phyloP scores from a whole-genome alignment of 164 flowering plant genomes.

The Umbellularia californica region DNA sequence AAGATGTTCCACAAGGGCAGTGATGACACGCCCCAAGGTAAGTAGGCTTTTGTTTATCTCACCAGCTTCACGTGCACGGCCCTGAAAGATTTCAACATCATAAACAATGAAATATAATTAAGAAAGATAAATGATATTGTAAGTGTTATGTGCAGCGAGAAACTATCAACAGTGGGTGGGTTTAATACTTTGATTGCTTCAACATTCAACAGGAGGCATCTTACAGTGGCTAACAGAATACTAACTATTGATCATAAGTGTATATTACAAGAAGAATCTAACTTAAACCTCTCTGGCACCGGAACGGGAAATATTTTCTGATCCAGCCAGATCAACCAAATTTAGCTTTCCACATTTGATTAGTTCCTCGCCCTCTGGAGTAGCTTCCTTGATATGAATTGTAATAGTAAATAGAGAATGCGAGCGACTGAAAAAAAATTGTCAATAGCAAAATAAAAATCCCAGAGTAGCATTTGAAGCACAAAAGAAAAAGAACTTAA shows the following conservation, averaged over 20 bases:
- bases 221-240: not conserved
- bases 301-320: slow-evolving; percentile 97
- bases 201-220: not conserved
- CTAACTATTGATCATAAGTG: not conserved
- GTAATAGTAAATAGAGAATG: slow-evolving; percentile 93
- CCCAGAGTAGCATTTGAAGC: not conserved
- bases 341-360: slow-evolving; percentile 98
- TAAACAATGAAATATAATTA: not conserved
- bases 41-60: slow-evolving; percentile 97
- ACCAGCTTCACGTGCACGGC: slow-evolving; percentile 99
- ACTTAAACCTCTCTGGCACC: slow-evolving; percentile 92
- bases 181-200: not conserved
- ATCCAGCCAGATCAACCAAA: slow-evolving; percentile 95
- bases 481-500: not conserved
- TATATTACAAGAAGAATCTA: not conserved
- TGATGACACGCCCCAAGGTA: slow-evolving; percentile 89
- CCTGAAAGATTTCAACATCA: slow-evolving; percentile 34
- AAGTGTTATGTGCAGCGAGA: not conserved
- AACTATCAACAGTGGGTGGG: not conserved
- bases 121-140: not conserved
- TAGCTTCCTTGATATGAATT: slow-evolving; percentile 93
- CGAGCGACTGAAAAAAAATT: slow-evolving; percentile 65
- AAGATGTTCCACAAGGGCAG: slow-evolving; percentile 94
- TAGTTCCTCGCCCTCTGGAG: slow-evolving; percentile 96
- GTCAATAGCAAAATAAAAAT: not conserved